Conservation (phyloP, 345 rosid species). For the Hirschfeldia incana region DNA sequence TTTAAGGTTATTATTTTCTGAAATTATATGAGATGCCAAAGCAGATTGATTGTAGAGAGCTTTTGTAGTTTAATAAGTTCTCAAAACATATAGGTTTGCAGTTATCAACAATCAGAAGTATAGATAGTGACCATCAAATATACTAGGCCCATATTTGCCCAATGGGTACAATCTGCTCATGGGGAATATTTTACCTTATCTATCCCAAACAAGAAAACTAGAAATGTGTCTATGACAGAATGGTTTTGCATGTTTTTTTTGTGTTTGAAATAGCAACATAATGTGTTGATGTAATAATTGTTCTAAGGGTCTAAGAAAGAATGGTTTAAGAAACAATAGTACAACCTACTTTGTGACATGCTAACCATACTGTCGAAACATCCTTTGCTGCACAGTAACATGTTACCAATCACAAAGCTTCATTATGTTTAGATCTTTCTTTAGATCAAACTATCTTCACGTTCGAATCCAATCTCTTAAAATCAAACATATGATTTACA, state of each 20-base stretch:
- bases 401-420: not conserved
- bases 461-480: not conserved
- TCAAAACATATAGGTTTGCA: not conserved
- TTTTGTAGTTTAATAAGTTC: not conserved
- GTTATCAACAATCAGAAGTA: not conserved
- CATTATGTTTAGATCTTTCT: not conserved
- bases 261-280: not conserved
- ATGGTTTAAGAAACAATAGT: not conserved
- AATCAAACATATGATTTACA: not conserved
- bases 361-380: not conserved
- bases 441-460: not conserved
- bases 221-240: not conserved
- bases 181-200: not conserved
- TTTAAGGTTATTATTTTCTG: not conserved
- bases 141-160: not conserved
- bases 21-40: not conserved
- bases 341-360: not conserved
- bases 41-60: not conserved
- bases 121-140: not conserved
- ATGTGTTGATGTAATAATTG: not conserved
- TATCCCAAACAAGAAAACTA: not conserved
- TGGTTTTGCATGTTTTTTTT: not conserved
- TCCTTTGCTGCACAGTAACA: not conserved
- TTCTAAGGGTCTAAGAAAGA: not conserved
- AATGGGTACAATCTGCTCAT: not conserved